Percentiles rank a stretch among this genome's conserved stretches.
These are phyloP conservation scores for Thymus quinquecostatus DNA, from an alignment of 257 asterid genomes.

Conservation along the genomic window DNA sequence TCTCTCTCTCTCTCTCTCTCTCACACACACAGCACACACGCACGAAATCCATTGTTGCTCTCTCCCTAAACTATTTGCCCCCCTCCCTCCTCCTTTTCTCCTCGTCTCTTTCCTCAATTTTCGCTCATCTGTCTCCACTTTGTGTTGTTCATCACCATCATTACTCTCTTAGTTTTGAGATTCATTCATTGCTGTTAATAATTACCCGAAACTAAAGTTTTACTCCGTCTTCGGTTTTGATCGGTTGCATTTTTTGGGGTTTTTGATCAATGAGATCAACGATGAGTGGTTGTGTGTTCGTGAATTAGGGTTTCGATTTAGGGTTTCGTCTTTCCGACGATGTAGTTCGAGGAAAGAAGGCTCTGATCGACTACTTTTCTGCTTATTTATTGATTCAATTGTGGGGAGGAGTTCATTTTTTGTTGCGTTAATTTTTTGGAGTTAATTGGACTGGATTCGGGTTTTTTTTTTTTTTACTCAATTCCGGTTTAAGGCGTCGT, in stretches of 20 bases:
- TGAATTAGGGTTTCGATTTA: conserved; percentile 56
- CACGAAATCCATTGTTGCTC: conserved; percentile 39
- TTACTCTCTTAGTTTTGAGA: background rate
- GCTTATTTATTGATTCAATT: conserved; percentile 37
- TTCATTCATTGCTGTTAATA: conserved; percentile 29
- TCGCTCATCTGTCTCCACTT: conserved; percentile 57
- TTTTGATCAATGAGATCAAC: conserved; percentile 40
- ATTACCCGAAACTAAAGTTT: conserved; percentile 11
- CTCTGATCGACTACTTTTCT: conserved; percentile 29
- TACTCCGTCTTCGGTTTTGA: conserved; percentile 35
- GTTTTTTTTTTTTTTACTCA: background rate
- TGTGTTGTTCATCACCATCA: conserved; percentile 31
- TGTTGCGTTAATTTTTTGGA: conserved; percentile 11
- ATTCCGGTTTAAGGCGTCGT: conserved; percentile 24
- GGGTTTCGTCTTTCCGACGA: conserved; percentile 44
- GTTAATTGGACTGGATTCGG: conserved; percentile 27
- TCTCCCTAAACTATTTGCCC: conserved; percentile 33
- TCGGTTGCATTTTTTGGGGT: conserved; percentile 28
- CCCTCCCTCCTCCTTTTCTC: conserved; percentile 11
- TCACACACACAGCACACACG: conserved; percentile 26
- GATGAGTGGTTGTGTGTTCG: conserved; percentile 31
- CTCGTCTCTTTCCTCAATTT: conserved; percentile 50
- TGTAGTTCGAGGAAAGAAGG: conserved; percentile 47
- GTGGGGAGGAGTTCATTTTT: conserved; percentile 10
- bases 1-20: conserved; percentile 27